A percentile compares a stretch with the other conserved stretches of the same genome.
Evolutionary conservation across 2,329 filamentous ascomycete genomes (phyloP).

Genomic region (Botrytis squamosa): DNA sequence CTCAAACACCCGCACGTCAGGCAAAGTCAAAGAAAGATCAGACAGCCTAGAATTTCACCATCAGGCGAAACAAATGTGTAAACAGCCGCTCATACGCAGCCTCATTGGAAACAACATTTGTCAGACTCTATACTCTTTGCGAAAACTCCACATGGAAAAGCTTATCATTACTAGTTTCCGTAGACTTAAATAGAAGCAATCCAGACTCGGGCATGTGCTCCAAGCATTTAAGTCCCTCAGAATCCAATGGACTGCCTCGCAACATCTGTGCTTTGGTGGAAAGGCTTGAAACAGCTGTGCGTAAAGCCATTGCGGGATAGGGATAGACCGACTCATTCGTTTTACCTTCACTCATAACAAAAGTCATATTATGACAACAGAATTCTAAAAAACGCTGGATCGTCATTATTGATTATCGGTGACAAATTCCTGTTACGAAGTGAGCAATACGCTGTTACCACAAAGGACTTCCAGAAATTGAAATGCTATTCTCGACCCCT

Average conservation of each 20-base stretch:
- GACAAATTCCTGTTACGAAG: conserved; percentile 15
- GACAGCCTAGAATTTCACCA: background rate
- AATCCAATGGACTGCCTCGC: background rate
- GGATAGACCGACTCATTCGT: background rate
- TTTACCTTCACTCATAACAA: conserved; percentile 4
- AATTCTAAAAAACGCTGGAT: background rate
- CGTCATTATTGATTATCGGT: conserved; percentile 1
- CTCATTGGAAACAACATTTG: conserved; percentile 19
- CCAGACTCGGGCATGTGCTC: background rate
- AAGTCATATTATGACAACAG: background rate
- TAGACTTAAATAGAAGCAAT: background rate
- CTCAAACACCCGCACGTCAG: conserved; percentile 4
- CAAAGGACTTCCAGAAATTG: background rate
- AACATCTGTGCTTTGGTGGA: conserved; percentile 9
- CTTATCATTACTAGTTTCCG: background rate
- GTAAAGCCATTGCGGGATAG: background rate
- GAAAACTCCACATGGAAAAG: background rate
- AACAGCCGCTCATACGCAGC: background rate
- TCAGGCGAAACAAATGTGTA: conserved; percentile 14
- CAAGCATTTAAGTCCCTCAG: background rate
- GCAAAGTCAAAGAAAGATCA: conserved; percentile 8
- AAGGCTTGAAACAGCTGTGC: conserved; percentile 16
- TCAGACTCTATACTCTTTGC: conserved; percentile 16
- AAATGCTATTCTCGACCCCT: conserved; percentile 5
- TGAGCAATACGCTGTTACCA: background rate